Base-by-base conservation (phyloP, 768 basidiomycete genomes). In the Lactifluus piperatus region DNA sequence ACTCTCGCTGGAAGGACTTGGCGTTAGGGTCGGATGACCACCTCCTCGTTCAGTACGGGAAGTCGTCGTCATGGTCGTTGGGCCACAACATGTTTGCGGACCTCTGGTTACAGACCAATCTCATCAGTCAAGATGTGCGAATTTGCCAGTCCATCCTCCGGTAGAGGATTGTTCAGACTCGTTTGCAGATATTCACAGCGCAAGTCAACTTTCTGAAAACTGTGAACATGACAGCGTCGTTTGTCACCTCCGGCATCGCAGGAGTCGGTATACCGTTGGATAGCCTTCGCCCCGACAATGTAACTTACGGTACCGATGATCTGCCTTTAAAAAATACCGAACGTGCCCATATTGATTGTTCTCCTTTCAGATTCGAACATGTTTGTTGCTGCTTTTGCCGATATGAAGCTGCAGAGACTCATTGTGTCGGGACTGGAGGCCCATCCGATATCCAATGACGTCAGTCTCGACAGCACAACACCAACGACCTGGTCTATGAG, bases 31-130 rank as follows among this genome's bases (percentile, higher is more conserved):
- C 51, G 22, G 60, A 64, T 27, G 32, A 47, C 4, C 63, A 62
- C 22, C 20, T 64, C 20, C 59, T 62, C 5, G 36, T 30, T 32
- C 46, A 52, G 18, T 64, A 63, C 29, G 43, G 37, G 9, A 26
- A 55, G 18, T 27, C 54, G 24, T 52, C 51, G 13, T 62, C 60
- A 7, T 64, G 63, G 63, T 52, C 60, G 16, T 30, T 62, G 20
- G 63, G 56, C 11, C 47, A 64, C 49, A 62, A 62, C 29, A 51
- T 64, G 39, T 64, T 64, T 39, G 60, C 43, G 8, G 63, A 64
- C 54, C 3, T 20, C 18, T 64, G 63, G 63, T 24, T 64, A 10
- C 26, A 45, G 49, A 64, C 60, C 1, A 46, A 34, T 29, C 39
- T 64, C 36, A 52, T 62, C 20, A 44, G 61, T 14, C 6, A 22